phyloP scores from a whole-genome alignment of 306 rosid genomes.

The Abrus precatorius region DNA sequence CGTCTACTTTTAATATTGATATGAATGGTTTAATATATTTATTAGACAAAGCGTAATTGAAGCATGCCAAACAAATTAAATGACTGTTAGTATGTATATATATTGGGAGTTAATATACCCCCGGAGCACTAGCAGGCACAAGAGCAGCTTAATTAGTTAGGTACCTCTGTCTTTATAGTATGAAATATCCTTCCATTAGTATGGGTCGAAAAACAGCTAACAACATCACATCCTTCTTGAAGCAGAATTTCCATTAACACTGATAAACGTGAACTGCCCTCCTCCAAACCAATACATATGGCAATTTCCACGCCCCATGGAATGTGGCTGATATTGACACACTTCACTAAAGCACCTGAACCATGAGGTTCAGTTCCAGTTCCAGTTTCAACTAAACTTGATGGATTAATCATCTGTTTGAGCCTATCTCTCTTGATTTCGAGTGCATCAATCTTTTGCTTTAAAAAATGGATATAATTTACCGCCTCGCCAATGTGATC shows the following conservation, averaged over 20 bases:
- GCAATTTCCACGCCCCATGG: conserved; percentile 46
- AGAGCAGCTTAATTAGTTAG: background rate
- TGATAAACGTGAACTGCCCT: conserved; percentile 28
- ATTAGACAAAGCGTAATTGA: background rate
- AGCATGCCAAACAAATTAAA: background rate
- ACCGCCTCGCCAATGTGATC: conserved; percentile 53
- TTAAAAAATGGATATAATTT: conserved; percentile 44
- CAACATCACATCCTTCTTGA: conserved; percentile 53
- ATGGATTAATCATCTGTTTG: conserved; percentile 6
- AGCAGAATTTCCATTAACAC: conserved; percentile 42
- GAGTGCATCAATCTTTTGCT: conserved; percentile 42
- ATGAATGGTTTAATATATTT: background rate
- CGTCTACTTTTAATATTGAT: background rate
- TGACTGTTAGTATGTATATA: background rate
- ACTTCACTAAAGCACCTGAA: conserved; percentile 20
- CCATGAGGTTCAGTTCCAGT: conserved; percentile 19
- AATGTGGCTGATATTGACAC: conserved; percentile 35
- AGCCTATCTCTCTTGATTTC: conserved; percentile 49
- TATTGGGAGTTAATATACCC: background rate
- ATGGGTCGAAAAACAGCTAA: conserved; percentile 43
- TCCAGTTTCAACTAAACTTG: conserved; percentile 3
- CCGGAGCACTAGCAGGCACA: conserved; percentile 19
- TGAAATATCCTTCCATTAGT: conserved; percentile 48
- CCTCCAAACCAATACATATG: conserved; percentile 34
- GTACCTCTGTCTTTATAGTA: conserved; percentile 48